phyloP scores from a whole-genome alignment of 139 green algal species.

The Raphidocelis subcapitata region DNA sequence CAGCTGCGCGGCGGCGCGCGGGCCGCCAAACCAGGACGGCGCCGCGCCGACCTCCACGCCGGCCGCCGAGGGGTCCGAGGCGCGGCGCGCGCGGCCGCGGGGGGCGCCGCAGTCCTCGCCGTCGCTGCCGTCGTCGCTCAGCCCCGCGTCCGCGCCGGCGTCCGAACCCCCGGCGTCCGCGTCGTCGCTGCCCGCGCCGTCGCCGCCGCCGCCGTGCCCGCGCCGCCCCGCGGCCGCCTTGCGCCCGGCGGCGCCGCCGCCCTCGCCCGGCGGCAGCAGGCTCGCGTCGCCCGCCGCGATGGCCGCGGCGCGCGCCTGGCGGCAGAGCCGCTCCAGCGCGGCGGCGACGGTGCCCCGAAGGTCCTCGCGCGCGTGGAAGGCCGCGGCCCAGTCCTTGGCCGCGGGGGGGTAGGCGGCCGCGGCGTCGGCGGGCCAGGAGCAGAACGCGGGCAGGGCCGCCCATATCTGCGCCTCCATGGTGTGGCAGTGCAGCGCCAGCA shows the following conservation, averaged over 20 bases:
- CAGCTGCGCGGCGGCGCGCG: slow-evolving; percentile 40
- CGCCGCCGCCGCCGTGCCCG: neutral
- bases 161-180: neutral
- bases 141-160: too few species aligned
- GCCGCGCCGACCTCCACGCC: neutral
- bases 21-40: neutral
- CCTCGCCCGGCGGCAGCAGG: neutral
- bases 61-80: neutral
- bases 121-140: neutral
- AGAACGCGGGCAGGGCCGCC: slow-evolving; percentile 80
- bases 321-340: slow-evolving; percentile 47
- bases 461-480: slow-evolving; percentile 73
- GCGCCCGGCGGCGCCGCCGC: neutral
- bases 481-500: slow-evolving; percentile 34
- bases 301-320: slow-evolving; percentile 15
- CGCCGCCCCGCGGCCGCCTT: neutral
- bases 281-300: neutral
- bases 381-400: slow-evolving; percentile 43
- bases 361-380: slow-evolving; percentile 69
- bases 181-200: neutral
- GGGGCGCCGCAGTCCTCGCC: neutral
- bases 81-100: neutral
- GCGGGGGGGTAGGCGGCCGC: neutral
- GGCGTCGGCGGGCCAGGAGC: slow-evolving; percentile 69
- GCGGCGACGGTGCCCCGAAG: slow-evolving; percentile 57